A percentile compares a stretch with the other conserved stretches of the same genome.
Evolutionary conservation across 352 stramenopile species (phyloP).

Genomic region (Globisporangium spiculum): DNA sequence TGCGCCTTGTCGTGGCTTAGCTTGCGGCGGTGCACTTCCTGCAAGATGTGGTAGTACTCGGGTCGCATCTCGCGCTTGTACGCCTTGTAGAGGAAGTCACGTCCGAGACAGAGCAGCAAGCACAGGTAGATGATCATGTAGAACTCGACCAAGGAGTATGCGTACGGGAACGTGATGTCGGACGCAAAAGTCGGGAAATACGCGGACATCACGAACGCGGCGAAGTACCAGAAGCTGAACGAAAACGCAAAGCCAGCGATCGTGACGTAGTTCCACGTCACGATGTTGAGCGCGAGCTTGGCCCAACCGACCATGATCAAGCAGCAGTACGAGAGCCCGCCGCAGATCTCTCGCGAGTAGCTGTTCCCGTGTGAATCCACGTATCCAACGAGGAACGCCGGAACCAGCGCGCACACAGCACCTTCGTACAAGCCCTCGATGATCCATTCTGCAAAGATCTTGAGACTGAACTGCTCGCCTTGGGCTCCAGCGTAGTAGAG

Average conservation of each 20-base stretch:
- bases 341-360: constrained; percentile 68
- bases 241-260: constrained; percentile 52
- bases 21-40: constrained; percentile 62
- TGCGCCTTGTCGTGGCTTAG: constrained; percentile 39
- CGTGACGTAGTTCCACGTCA: constrained; percentile 75
- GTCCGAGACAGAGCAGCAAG: constrained; percentile 66
- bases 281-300: constrained; percentile 83
- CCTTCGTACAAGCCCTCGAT: constrained; percentile 78
- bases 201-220: constrained; percentile 57
- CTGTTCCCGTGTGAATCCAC: constrained; percentile 61
- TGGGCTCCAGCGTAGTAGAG: constrained; percentile 80
- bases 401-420: constrained; percentile 63
- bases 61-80: constrained; percentile 82
- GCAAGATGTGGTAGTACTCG: constrained; percentile 87
- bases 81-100: constrained; percentile 82
- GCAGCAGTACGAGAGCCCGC: constrained; percentile 72
- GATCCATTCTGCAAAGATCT: constrained; percentile 83
- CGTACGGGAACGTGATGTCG: constrained; percentile 77
- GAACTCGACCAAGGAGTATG: constrained; percentile 69
- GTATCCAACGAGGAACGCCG: constrained; percentile 49
- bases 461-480: constrained; percentile 78
- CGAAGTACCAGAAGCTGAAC: constrained; percentile 76
- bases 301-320: constrained; percentile 78
- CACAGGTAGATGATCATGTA: constrained; percentile 75
- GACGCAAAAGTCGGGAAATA: constrained; percentile 52